Conservation (phyloP, 83 land plant genomes). For the Thuja plicata region DNA sequence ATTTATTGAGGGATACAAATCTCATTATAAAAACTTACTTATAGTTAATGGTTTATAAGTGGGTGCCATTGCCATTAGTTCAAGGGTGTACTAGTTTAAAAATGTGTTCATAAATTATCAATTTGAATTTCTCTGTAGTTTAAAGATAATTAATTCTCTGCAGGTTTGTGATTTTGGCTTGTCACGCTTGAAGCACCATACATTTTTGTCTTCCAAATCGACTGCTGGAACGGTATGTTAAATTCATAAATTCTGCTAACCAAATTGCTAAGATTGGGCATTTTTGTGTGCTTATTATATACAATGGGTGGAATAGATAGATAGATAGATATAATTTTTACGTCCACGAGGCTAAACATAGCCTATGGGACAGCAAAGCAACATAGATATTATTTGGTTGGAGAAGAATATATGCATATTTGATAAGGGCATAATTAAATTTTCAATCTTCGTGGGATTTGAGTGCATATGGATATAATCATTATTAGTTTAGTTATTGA, state of each 20-base stretch:
- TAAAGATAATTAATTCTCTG: slow-evolving; percentile 3
- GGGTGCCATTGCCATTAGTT: neutral
- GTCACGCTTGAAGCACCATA: slow-evolving; percentile 82
- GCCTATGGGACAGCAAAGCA: too few species aligned
- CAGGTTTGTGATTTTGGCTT: slow-evolving; percentile 93
- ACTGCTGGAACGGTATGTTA: slow-evolving; percentile 80
- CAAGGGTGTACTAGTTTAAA: neutral
- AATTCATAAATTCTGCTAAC: neutral
- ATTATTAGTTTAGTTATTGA: too few species aligned
- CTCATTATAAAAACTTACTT: neutral
- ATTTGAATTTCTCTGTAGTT: slow-evolving; percentile 6
- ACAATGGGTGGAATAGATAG: neutral
- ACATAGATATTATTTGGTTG: neutral
- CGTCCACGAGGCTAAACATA: too few species aligned
- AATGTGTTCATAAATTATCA: neutral
- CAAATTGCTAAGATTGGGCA: neutral
- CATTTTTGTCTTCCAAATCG: slow-evolving; percentile 84
- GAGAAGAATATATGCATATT: neutral
- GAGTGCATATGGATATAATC: too few species aligned
- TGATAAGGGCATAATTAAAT: neutral
- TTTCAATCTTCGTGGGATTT: too few species aligned
- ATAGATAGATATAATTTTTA: too few species aligned
- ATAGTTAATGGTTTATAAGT: neutral
- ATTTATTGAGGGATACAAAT: neutral
- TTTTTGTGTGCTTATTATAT: neutral